A percentile compares a stretch with the other conserved stretches of the same genome.
Evolutionary conservation across 768 basidiomycete species (phyloP).

Genomic region (Hydnum rufescens): DNA sequence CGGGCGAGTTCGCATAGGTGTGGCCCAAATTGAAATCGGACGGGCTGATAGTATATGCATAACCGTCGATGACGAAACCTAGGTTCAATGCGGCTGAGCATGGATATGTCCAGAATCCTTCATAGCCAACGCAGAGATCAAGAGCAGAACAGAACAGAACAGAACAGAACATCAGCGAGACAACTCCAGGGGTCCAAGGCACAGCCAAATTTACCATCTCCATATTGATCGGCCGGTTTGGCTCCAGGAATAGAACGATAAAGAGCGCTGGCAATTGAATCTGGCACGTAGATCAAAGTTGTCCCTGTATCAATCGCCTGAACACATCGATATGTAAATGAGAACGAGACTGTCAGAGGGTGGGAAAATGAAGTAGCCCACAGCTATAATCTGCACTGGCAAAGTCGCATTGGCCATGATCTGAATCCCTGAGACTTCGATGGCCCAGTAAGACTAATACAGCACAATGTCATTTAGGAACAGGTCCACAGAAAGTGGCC

Average conservation of each 20-base stretch:
- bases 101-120: slow-evolving; percentile 36
- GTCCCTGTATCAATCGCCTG: background rate
- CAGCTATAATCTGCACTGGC: too few relatives aligned
- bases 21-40: slow-evolving; percentile 38
- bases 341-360: too few relatives aligned
- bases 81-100: slow-evolving; percentile 23
- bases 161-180: too few relatives aligned
- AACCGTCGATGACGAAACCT: slow-evolving; percentile 27
- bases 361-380: too few relatives aligned
- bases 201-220: too few relatives aligned
- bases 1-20: slow-evolving; percentile 16
- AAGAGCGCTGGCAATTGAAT: background rate
- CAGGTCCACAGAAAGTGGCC: background rate
- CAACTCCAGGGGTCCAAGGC: too few relatives aligned
- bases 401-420: background rate
- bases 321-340: background rate
- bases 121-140: too few relatives aligned
- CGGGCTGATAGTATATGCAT: slow-evolving; percentile 24
- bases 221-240: background rate
- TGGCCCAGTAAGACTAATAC: background rate
- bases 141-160: too few relatives aligned
- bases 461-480: background rate
- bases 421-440: background rate
- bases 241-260: background rate
- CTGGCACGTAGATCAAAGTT: background rate